Conservation (phyloP, 805 yeast species). For the Ogataea ganodermae region DNA sequence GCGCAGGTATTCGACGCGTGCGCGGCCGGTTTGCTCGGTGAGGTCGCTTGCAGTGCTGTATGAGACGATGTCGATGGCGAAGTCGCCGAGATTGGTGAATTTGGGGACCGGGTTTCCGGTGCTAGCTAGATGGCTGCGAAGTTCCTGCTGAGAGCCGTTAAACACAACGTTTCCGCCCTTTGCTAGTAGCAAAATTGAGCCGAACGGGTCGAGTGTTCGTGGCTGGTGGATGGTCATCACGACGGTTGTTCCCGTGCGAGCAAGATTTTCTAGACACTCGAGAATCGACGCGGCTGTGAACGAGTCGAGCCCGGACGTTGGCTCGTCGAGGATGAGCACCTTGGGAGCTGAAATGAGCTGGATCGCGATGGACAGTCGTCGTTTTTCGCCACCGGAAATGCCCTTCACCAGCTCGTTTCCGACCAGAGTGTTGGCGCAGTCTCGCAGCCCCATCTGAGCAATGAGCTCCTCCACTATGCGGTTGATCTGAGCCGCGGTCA, state of each 20-base stretch:
- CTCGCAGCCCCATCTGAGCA: slow-evolving; percentile 64
- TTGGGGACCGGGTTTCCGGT: slow-evolving; percentile 61
- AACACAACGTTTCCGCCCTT: slow-evolving; percentile 73
- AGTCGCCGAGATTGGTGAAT: slow-evolving; percentile 72
- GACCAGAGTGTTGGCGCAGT: slow-evolving; percentile 74
- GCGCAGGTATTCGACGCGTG: slow-evolving; percentile 42
- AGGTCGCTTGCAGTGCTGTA: slow-evolving; percentile 47
- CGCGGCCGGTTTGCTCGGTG: slow-evolving; percentile 42
- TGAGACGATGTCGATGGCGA: slow-evolving; percentile 68
- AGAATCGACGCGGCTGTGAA: slow-evolving; percentile 73
- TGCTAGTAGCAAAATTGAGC: slow-evolving; percentile 69
- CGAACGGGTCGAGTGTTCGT: slow-evolving; percentile 64
- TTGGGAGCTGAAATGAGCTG: slow-evolving; percentile 75
- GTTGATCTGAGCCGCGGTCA: slow-evolving; percentile 43
- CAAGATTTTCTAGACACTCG: slow-evolving; percentile 56
- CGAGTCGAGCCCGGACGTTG: slow-evolving; percentile 86
- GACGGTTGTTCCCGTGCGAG: slow-evolving; percentile 64
- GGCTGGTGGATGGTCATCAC: slow-evolving; percentile 86
- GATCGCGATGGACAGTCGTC: slow-evolving; percentile 80
- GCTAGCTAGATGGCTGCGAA: slow-evolving; percentile 49
- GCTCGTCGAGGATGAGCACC: slow-evolving; percentile 77
- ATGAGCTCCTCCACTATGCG: slow-evolving; percentile 57
- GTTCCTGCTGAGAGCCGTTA: slow-evolving; percentile 53
- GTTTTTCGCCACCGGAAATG: slow-evolving; percentile 77
- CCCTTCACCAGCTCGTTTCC: slow-evolving; percentile 65